A percentile compares a stretch with the other conserved stretches of the same genome.
phyloP scores from a whole-genome alignment of 495 filamentous ascomycete species.

The Penicillium cataractarum region DNA sequence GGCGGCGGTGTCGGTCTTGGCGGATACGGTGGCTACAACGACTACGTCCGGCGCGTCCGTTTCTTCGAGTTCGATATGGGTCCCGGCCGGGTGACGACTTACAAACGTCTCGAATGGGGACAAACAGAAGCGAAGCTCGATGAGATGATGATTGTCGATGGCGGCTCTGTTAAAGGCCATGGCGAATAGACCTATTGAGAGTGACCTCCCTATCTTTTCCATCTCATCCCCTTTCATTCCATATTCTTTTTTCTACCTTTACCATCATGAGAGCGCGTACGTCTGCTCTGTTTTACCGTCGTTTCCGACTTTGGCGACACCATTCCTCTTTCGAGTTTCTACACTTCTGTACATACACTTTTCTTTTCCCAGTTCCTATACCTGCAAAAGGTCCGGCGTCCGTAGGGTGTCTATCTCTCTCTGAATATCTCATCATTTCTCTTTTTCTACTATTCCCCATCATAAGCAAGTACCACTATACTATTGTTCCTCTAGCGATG shows the following conservation, averaged over 20 bases:
- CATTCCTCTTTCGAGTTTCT: slow-evolving; percentile 8
- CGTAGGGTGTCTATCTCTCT: slow-evolving; percentile 24
- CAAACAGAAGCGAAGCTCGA: slow-evolving; percentile 73
- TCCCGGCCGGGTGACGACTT: slow-evolving; percentile 81
- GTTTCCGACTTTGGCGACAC: slow-evolving; percentile 16
- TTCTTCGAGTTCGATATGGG: slow-evolving; percentile 94
- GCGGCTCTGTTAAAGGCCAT: slow-evolving; percentile 59
- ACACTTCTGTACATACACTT: slow-evolving; percentile 33
- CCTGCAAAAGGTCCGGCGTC: slow-evolving; percentile 33
- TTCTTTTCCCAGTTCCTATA: slow-evolving; percentile 20
- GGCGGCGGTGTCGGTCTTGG: slow-evolving; percentile 87
- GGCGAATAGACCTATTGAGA: slow-evolving; percentile 19
- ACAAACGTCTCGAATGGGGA: slow-evolving; percentile 88
- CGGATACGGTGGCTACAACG: slow-evolving; percentile 88
- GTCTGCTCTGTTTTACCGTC: slow-evolving; percentile 21
- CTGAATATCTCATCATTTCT: slow-evolving; percentile 29
- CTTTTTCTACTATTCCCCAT: slow-evolving; percentile 13
- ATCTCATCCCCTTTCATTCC: slow-evolving; percentile 10
- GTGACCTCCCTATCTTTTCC: slow-evolving; percentile 12
- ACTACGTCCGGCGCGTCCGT: slow-evolving; percentile 79
- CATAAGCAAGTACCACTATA: background rate
- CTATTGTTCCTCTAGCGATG: background rate
- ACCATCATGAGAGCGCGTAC: slow-evolving; percentile 10
- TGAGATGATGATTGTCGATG: slow-evolving; percentile 86
- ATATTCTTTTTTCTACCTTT: slow-evolving; percentile 12